phyloP scores from a whole-genome alignment of 1,284 basidiomycete genomes.

The Macrocystidia cucumis region DNA sequence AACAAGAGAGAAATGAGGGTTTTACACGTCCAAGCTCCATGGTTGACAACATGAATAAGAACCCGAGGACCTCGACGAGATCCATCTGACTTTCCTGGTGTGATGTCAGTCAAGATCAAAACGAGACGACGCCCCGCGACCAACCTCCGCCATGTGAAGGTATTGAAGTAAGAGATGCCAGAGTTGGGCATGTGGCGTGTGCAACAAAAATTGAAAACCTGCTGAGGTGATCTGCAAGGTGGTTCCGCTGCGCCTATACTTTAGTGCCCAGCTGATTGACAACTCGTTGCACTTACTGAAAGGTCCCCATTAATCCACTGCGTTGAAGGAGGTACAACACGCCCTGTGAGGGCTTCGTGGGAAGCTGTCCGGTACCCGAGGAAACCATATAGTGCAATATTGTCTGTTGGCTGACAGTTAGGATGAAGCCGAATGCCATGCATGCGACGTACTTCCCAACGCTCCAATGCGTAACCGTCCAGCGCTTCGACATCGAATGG shows the following conservation, averaged over 20 bases:
- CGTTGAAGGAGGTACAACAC: slow-evolving; percentile 81
- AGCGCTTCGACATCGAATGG: slow-evolving; percentile 56
- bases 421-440: not conserved
- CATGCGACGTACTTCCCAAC: slow-evolving; percentile 78
- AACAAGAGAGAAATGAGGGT: slow-evolving; percentile 8
- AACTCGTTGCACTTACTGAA: slow-evolving; percentile 30
- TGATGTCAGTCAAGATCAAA: slow-evolving; percentile 6
- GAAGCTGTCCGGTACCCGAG: slow-evolving; percentile 67
- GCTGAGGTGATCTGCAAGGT: slow-evolving; percentile 83
- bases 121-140: slow-evolving; percentile 13
- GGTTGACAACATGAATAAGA: slow-evolving; percentile 93
- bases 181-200: slow-evolving; percentile 95
- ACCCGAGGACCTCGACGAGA: slow-evolving; percentile 88
- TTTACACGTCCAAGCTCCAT: slow-evolving; percentile 84
- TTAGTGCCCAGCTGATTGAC: no score
- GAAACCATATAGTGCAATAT: slow-evolving; percentile 99
- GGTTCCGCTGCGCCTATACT: slow-evolving; percentile 45
- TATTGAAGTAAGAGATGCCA: slow-evolving; percentile 96
- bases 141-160: slow-evolving; percentile 71
- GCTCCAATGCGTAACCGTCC: slow-evolving; percentile 82
- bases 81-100: slow-evolving; percentile 79
- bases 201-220: slow-evolving; percentile 95
- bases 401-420: slow-evolving; percentile 41
- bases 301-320: slow-evolving; percentile 80
- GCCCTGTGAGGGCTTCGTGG: slow-evolving; percentile 67